Base-by-base conservation (phyloP, 139 green algal genomes). In the Chlorella sp. region DNA sequence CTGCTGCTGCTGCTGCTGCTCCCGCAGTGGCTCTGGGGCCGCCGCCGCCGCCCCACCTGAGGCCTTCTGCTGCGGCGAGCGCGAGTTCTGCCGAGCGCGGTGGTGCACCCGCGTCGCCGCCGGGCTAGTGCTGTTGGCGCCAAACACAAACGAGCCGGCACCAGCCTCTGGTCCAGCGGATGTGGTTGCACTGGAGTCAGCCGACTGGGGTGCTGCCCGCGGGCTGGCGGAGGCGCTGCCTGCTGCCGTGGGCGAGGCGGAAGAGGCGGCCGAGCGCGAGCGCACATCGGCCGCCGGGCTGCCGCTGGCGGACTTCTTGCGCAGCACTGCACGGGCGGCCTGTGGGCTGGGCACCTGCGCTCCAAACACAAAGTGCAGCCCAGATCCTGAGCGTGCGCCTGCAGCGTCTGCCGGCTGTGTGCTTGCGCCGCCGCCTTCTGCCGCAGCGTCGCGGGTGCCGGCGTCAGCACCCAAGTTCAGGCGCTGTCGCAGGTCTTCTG, bases 321-420 rank as follows among this genome's bases (percentile, higher is more conserved):
- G 66, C 11, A 39, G 57, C 2, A 32, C 84, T 5, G 68, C 40
- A 16, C 39, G 34, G 40, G 34, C 68, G 9, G 84, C 83, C 26
- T 37, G 24, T 0, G 83, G 39, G 68, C 83, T 88, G 66, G 26
- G 66, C 30, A 68, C 68, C 24, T 40, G 66, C 14, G 84, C 28
- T 3, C 84, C 84, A 88, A 88, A 88, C 7, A 88, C 30, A 40
- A 88, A 88, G 66, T 68, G 28, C 79, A 88, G n/a, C 57, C 57
- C 40, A 2, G 34, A 78, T 39, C 21, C 71, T 12, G 32, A 53
- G n/a, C 34, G 0, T 11, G 79, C 18, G 42, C 32, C 42, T 68
- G 79, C 42, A 15, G 79, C 34, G 18, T 14, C 21, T 28, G 64
- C 16, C 5, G 64, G 21, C 64, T 71, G 64, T 28, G 64, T 19